Evolutionary conservation across 2,329 filamentous ascomycete genomes (phyloP).

Genomic region (Dothistroma septosporum): DNA sequence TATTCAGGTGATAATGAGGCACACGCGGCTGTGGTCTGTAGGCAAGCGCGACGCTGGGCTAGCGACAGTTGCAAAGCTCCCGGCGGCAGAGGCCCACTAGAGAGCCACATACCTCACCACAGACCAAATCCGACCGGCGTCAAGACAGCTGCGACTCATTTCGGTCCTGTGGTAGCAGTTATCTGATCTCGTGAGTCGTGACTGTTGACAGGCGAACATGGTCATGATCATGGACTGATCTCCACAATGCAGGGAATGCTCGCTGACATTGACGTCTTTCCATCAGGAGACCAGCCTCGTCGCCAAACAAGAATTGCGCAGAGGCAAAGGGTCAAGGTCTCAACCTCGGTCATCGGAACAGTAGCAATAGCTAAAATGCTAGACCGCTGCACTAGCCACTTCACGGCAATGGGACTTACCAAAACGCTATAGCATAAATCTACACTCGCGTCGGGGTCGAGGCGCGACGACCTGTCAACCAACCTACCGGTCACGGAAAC

Average conservation of each 20-base stretch:
- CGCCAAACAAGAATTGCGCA: neutral
- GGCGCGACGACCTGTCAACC: conserved; percentile 5
- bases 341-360: neutral
- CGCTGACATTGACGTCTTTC: neutral
- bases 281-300: neutral
- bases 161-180: no score
- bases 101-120: neutral
- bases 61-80: neutral
- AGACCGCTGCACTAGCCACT: neutral
- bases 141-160: neutral
- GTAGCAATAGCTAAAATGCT: neutral
- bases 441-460: neutral
- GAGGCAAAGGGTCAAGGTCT: neutral
- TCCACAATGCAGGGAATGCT: neutral
- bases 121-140: neutral
- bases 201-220: no score
- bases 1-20: neutral
- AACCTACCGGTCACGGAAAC: neutral
- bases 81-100: neutral
- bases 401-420: neutral
- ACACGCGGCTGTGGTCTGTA: neutral
- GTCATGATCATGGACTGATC: neutral
- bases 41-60: conserved; percentile 5
- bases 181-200: no score
- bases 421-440: neutral